A percentile compares a stretch with the other conserved stretches of the same genome.
phyloP scores from a whole-genome alignment of 805 yeast species.

The Candida arabinofermentans region DNA sequence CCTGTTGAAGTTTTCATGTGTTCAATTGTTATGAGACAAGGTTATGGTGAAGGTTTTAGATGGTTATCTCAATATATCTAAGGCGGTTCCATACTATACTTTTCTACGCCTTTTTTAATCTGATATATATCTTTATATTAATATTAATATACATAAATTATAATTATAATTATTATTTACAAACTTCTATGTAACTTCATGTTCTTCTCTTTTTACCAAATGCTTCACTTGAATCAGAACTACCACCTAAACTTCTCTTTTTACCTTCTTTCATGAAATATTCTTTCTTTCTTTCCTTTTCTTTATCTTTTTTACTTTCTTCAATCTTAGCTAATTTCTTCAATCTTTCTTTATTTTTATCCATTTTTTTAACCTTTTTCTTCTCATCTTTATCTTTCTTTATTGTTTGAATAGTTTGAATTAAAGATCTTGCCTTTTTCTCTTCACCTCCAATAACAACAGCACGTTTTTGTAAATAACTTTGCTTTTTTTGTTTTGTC shows the following conservation, averaged over 20 bases:
- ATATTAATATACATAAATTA: neutral
- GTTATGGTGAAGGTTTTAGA: conserved; percentile 97
- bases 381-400: conserved; percentile 82
- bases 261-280: conserved; percentile 70
- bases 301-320: conserved; percentile 67
- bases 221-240: conserved; percentile 23
- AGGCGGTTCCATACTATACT: no score
- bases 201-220: conserved; percentile 26
- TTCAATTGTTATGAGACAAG: conserved; percentile 97
- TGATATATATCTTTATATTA: neutral
- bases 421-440: conserved; percentile 84
- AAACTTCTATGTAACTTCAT: neutral
- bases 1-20: conserved; percentile 97
- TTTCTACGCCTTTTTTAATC: neutral
- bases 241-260: conserved; percentile 45
- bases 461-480: conserved; percentile 86
- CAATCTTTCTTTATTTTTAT: conserved; percentile 68
- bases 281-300: conserved; percentile 82
- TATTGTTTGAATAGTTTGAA: conserved; percentile 82
- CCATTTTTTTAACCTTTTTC: conserved; percentile 67
- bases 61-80: conserved; percentile 96
- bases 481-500: conserved; percentile 81
- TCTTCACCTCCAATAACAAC: conserved; percentile 91
- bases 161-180: neutral
- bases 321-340: conserved; percentile 75